A percentile compares a stretch with the other conserved stretches of the same genome.
Conservation (phyloP, 179 eudicot genomes). For the Nepenthes alata region DNA sequence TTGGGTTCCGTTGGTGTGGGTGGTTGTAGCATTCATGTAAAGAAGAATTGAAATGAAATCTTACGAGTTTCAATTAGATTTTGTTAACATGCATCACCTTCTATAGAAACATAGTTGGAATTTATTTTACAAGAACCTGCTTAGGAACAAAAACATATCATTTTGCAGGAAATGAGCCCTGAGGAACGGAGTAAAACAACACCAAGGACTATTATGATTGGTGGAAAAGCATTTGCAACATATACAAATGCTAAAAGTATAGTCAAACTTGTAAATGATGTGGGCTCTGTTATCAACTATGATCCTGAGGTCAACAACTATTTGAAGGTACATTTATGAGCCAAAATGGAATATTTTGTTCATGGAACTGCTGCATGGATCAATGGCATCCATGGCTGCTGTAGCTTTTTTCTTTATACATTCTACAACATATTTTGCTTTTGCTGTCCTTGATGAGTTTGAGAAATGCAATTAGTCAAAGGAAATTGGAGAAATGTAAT, state of each 20-base stretch:
- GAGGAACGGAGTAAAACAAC: conserved; percentile 71
- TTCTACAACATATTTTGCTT: too few relatives aligned
- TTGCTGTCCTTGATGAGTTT: too few relatives aligned
- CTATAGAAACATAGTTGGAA: too few relatives aligned
- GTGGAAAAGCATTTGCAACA: conserved; percentile 98
- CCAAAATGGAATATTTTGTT: not conserved
- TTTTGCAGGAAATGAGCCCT: conserved; percentile 73
- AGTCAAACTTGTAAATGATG: conserved; percentile 89
- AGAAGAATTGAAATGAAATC: too few relatives aligned
- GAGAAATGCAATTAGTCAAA: too few relatives aligned
- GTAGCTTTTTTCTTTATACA: too few relatives aligned
- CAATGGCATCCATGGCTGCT: too few relatives aligned
- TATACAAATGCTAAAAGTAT: conserved; percentile 95
- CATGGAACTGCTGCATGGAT: too few relatives aligned
- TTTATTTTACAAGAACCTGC: too few relatives aligned
- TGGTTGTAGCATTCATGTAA: not conserved
- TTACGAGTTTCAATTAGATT: too few relatives aligned
- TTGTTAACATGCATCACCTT: too few relatives aligned
- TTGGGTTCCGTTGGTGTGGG: not conserved
- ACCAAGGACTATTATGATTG: conserved; percentile 86
- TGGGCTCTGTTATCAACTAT: conserved; percentile 83
- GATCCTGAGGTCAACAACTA: conserved; percentile 83
- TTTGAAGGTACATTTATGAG: conserved; percentile 57
- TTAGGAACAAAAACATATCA: not conserved
- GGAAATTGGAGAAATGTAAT: too few relatives aligned